phyloP scores from a whole-genome alignment of 805 yeast genomes.

The Clavispora fructus region DNA sequence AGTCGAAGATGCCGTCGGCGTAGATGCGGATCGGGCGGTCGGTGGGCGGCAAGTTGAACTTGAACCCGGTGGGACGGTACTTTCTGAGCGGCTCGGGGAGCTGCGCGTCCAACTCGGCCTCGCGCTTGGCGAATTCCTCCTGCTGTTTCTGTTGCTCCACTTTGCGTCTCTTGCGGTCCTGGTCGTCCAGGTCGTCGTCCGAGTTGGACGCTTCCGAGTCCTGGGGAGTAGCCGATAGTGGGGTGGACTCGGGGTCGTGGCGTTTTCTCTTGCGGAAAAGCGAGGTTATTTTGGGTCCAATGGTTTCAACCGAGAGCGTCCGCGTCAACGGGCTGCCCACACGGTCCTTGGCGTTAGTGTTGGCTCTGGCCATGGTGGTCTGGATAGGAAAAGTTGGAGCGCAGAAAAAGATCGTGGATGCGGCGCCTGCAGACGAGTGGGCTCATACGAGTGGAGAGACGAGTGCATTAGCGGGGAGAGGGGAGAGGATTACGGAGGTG shows the following conservation, averaged over 20 bases:
- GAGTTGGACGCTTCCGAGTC: slow-evolving; percentile 6
- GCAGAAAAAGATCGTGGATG: not conserved
- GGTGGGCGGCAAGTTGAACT: slow-evolving; percentile 74
- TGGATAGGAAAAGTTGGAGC: not conserved
- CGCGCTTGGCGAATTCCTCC: slow-evolving; percentile 40
- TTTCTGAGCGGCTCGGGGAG: slow-evolving; percentile 68
- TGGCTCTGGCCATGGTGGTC: slow-evolving; percentile 4
- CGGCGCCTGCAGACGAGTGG: not conserved
- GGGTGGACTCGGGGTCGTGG: slow-evolving; percentile 5
- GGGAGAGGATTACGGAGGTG: no score
- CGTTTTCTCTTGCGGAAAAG: slow-evolving; percentile 18
- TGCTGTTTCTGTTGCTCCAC: slow-evolving; percentile 20
- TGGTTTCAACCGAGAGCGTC: slow-evolving; percentile 36
- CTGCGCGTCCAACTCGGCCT: slow-evolving; percentile 54
- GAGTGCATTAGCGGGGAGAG: no score
- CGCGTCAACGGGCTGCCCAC: slow-evolving; percentile 20
- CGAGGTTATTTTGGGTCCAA: slow-evolving; percentile 33
- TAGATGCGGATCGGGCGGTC: slow-evolving; percentile 89
- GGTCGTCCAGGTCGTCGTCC: slow-evolving; percentile 5
- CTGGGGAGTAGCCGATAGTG: slow-evolving; percentile 5
- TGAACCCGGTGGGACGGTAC: slow-evolving; percentile 75
- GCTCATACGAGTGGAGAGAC: not conserved
- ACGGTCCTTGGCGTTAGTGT: slow-evolving; percentile 1
- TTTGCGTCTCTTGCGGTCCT: slow-evolving; percentile 15
- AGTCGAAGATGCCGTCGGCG: slow-evolving; percentile 97